Percentiles rank a stretch among this genome's conserved stretches.
Conservation (phyloP, 2,329 filamentous ascomycete species). For the Corniculantispora saksenae region DNA sequence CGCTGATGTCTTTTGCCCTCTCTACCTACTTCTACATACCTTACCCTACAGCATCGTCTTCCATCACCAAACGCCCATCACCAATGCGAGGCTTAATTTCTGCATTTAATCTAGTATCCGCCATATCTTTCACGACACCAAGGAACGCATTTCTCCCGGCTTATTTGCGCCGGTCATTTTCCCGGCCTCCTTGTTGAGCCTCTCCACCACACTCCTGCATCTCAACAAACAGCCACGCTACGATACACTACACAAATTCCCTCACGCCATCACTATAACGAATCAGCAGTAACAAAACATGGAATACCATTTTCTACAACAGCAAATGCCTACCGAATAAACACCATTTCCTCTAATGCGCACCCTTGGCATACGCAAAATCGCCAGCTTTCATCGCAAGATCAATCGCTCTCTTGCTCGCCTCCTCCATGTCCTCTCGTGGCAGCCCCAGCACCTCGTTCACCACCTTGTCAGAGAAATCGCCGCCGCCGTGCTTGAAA, state of each 20-base stretch:
- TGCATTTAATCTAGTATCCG: too few species aligned
- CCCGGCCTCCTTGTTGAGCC: background rate
- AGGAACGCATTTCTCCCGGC: background rate
- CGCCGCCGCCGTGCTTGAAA: slow-evolving; percentile 42
- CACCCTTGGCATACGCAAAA: slow-evolving; percentile 1
- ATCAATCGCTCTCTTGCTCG: slow-evolving; percentile 50
- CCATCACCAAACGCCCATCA: too few species aligned
- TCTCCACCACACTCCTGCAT: background rate
- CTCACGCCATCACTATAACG: background rate
- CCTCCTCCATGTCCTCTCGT: slow-evolving; percentile 59
- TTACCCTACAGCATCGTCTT: too few species aligned
- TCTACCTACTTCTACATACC: too few species aligned
- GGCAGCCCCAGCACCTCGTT: slow-evolving; percentile 60
- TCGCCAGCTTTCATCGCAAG: slow-evolving; percentile 30
- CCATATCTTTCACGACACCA: too few species aligned
- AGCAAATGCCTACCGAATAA: background rate
- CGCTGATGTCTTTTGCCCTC: too few species aligned
- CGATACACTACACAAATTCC: slow-evolving; percentile 7
- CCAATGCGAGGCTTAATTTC: too few species aligned
- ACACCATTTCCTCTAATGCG: background rate
- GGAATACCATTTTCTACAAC: background rate
- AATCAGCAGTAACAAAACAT: background rate
- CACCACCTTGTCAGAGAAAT: slow-evolving; percentile 41
- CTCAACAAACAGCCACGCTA: slow-evolving; percentile 1
- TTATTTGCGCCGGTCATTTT: background rate